Percentiles rank a stretch among this genome's conserved stretches.
These are phyloP conservation scores for Hygrophoropsis aurantiaca DNA, from an alignment of 768 basidiomycete genomes.

Conservation along the genomic window DNA sequence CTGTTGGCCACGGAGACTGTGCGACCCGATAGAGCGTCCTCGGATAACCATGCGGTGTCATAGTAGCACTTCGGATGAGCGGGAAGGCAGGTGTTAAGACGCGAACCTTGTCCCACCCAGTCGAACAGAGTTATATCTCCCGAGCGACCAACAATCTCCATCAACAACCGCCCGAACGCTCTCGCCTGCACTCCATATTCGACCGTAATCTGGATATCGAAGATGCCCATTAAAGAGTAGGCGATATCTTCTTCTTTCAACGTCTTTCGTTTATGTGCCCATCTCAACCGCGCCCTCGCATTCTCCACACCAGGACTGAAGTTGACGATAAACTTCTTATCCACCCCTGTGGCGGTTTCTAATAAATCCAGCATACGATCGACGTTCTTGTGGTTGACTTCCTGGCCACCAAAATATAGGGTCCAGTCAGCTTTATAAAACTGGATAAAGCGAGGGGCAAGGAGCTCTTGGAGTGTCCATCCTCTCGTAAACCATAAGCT, in stretches of 20 bases:
- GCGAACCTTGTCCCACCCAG: constrained; percentile 19
- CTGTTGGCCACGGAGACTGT: no score
- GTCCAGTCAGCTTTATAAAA: constrained; percentile 26
- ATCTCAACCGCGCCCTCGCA: background rate
- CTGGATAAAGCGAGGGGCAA: constrained; percentile 19
- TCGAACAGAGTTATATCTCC: constrained; percentile 24
- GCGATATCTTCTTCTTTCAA: constrained; percentile 13
- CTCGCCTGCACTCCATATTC: constrained; percentile 27
- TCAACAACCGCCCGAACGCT: constrained; percentile 26
- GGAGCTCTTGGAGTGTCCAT: constrained; percentile 26
- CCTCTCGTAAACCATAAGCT: constrained; percentile 25
- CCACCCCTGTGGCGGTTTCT: constrained; percentile 16
- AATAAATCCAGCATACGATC: constrained; percentile 11
- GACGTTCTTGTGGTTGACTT: constrained; percentile 17
- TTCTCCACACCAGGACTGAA: constrained; percentile 12
- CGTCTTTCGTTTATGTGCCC: constrained; percentile 11
- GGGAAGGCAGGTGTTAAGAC: no score
- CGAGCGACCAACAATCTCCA: constrained; percentile 23
- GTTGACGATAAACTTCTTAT: constrained; percentile 14
- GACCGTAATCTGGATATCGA: constrained; percentile 25
- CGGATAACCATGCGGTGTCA: no score
- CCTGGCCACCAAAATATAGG: constrained; percentile 12
- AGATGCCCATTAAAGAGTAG: constrained; percentile 20
- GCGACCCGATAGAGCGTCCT: no score
- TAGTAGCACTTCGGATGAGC: no score